phyloP scores from a whole-genome alignment of 164 flowering plant species.

The Annona squamosa region DNA sequence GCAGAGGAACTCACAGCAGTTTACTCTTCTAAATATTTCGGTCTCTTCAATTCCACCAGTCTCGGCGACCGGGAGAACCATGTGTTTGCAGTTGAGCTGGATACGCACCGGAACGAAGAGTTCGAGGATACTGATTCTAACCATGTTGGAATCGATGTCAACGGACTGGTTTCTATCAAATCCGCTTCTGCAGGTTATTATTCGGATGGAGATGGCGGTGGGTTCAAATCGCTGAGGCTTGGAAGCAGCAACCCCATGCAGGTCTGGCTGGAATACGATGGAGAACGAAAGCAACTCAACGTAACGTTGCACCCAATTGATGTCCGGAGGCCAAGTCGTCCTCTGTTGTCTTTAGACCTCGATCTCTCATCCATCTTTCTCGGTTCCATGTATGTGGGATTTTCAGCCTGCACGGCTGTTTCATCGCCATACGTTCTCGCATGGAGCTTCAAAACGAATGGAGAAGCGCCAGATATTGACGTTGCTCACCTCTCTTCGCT shows the following conservation, averaged over 20 bases:
- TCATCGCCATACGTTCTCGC: constrained; percentile 55
- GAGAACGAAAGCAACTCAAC: not conserved
- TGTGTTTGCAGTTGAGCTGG: constrained; percentile 37
- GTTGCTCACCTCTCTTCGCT: constrained; percentile 37
- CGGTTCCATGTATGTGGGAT: constrained; percentile 48
- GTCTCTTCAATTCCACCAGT: constrained; percentile 21
- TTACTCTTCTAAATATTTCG: not conserved
- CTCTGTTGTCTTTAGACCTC: constrained; percentile 10
- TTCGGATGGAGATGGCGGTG: not conserved
- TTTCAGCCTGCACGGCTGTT: constrained; percentile 58
- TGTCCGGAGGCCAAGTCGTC: constrained; percentile 14
- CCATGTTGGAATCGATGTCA: constrained; percentile 53
- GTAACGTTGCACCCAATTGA: constrained; percentile 14
- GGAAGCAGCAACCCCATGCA: not conserved
- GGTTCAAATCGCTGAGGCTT: not conserved
- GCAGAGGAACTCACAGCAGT: not conserved
- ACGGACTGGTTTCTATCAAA: constrained; percentile 22
- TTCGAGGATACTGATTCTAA: constrained; percentile 25
- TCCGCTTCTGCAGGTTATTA: constrained; percentile 21
- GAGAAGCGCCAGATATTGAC: constrained; percentile 29
- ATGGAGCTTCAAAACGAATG: constrained; percentile 54
- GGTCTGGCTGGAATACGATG: not conserved
- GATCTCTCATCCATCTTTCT: constrained; percentile 9
- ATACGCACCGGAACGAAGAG: constrained; percentile 17
- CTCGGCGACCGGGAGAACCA: constrained; percentile 27